Evolutionary conservation across 306 rosid genomes (phyloP).

Genomic region (Heteromeles arbutifolia): DNA sequence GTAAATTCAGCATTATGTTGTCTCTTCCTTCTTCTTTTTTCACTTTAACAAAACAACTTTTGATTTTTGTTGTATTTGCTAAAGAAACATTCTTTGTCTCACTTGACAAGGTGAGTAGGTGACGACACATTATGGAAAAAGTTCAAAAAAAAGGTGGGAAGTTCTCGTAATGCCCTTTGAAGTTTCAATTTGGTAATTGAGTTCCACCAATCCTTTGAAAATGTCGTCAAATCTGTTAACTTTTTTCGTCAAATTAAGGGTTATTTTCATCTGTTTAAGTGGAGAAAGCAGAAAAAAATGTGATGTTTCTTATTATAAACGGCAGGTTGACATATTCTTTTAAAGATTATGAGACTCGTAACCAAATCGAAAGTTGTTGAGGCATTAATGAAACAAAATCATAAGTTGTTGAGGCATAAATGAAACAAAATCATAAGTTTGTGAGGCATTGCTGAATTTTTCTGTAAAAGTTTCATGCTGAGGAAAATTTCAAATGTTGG

Average conservation of each 20-base stretch:
- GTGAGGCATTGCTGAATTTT: neutral
- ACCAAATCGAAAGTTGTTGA: neutral
- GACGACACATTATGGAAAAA: neutral
- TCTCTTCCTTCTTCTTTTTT: neutral
- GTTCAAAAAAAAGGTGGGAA: neutral
- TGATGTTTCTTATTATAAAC: neutral
- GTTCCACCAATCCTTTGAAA: no score
- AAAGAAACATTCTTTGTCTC: constrained; percentile 15
- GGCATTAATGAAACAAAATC: neutral
- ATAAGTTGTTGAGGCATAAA: neutral
- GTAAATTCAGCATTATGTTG: constrained; percentile 6
- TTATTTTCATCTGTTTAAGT: no score
- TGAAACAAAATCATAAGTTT: neutral
- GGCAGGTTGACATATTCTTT: no score
- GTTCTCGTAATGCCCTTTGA: neutral
- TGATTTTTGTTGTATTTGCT: neutral
- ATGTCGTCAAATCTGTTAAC: neutral
- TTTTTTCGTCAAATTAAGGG: neutral
- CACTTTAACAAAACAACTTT: neutral
- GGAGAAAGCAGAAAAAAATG: no score
- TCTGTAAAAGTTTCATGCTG: neutral
- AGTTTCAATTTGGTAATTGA: no score
- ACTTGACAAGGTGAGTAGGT: neutral
- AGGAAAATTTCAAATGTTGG: neutral
- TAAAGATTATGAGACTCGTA: neutral